Evolutionary conservation across 495 filamentous ascomycete species (phyloP).

Genomic region (Lichina pygmaea): DNA sequence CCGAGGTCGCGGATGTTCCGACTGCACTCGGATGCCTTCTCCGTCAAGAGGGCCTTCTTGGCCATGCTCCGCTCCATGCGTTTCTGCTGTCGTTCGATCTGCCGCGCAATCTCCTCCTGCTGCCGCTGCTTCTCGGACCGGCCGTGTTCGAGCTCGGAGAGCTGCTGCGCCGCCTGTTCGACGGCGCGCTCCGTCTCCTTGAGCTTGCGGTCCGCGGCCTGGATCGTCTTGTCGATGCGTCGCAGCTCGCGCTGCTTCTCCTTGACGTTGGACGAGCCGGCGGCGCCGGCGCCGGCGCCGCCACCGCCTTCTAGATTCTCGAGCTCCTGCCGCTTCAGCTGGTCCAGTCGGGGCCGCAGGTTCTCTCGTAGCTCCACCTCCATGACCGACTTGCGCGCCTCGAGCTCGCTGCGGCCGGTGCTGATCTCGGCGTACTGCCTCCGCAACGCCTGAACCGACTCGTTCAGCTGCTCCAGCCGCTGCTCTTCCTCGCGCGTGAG

Average conservation of each 20-base stretch:
- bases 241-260: constrained; percentile 64
- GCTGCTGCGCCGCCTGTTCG: constrained; percentile 30
- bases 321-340: constrained; percentile 52
- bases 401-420: constrained; percentile 46
- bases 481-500: constrained; percentile 61
- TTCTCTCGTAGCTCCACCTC: constrained; percentile 75
- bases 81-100: constrained; percentile 73
- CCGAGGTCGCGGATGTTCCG: constrained; percentile 82
- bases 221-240: constrained; percentile 33
- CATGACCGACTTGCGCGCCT: constrained; percentile 47
- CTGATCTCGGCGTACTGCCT: constrained; percentile 49
- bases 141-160: constrained; percentile 32
- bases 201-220: constrained; percentile 36
- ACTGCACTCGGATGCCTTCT: constrained; percentile 50
- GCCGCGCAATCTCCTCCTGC: constrained; percentile 47
- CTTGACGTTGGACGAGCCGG: constrained; percentile 24
- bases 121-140: constrained; percentile 37
- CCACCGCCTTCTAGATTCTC: constrained; percentile 29
- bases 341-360: constrained; percentile 59
- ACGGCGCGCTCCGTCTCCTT: constrained; percentile 43
- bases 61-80: constrained; percentile 76
- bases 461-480: constrained; percentile 42
- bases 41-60: constrained; percentile 50
- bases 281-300: constrained; percentile 14
- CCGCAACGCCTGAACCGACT: constrained; percentile 41